Evolutionary conservation across 2,329 filamentous ascomycete species (phyloP).

Genomic region (Zymoseptoria pseudotritici): DNA sequence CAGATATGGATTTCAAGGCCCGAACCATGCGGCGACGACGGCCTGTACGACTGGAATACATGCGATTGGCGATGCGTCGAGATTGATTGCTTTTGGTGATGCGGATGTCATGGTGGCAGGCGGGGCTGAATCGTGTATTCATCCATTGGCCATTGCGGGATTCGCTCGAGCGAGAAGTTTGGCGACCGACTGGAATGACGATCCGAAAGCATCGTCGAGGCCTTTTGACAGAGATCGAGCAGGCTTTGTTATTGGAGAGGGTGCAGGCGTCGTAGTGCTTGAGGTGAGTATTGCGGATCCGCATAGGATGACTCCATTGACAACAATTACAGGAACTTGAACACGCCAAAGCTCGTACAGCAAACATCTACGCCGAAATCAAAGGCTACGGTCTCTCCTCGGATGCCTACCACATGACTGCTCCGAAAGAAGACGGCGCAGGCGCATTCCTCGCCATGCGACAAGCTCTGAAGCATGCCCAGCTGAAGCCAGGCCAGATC

Average conservation of each 20-base stretch:
- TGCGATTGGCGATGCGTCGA: slow-evolving; percentile 86
- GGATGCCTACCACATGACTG: slow-evolving; percentile 90
- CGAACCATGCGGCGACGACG: slow-evolving; percentile 87
- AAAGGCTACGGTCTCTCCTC: slow-evolving; percentile 83
- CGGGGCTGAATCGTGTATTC: slow-evolving; percentile 89
- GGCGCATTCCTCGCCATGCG: slow-evolving; percentile 83
- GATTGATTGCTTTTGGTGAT: slow-evolving; percentile 84
- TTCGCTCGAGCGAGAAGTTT: slow-evolving; percentile 84
- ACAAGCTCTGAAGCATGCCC: slow-evolving; percentile 66
- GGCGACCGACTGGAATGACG: slow-evolving; percentile 70
- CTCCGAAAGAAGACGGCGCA: slow-evolving; percentile 71
- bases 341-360: slow-evolving; percentile 72
- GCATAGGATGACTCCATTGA: not conserved
- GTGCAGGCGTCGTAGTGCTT: slow-evolving; percentile 77
- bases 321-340: slow-evolving; percentile 56
- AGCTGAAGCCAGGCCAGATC: slow-evolving; percentile 60
- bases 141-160: slow-evolving; percentile 84
- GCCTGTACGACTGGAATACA: slow-evolving; percentile 96
- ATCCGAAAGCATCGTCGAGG: slow-evolving; percentile 64
- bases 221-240: slow-evolving; percentile 75
- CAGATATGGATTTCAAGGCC: slow-evolving; percentile 78
- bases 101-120: slow-evolving; percentile 96
- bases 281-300: slow-evolving; percentile 46
- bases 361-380: slow-evolving; percentile 80
- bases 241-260: slow-evolving; percentile 91